Percentiles rank a stretch among this genome's conserved stretches.
Evolutionary conservation across 75 land plant genomes (phyloP).

Genomic region (Picea glauca): DNA sequence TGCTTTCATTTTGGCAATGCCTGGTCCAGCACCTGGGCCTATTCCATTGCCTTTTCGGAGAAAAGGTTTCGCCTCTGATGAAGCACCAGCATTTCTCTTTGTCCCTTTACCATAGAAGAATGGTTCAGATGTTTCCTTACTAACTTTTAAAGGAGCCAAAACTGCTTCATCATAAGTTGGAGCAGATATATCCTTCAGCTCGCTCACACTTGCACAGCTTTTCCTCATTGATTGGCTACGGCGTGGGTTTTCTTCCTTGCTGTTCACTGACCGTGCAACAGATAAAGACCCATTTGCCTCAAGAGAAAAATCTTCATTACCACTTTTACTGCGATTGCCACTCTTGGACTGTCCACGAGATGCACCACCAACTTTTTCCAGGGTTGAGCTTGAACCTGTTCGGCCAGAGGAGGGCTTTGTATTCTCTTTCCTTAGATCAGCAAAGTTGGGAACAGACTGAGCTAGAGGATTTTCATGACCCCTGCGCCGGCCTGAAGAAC

Average conservation of each 20-base stretch:
- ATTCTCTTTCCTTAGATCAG: slow-evolving; percentile 29
- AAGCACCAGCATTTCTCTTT: slow-evolving; percentile 64
- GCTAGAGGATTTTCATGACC: neutral
- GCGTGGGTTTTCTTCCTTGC: slow-evolving; percentile 29
- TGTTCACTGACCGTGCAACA: neutral
- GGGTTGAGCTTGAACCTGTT: slow-evolving; percentile 4
- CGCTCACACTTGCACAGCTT: slow-evolving; percentile 5
- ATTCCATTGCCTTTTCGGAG: slow-evolving; percentile 74
- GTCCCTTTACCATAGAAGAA: slow-evolving; percentile 36
- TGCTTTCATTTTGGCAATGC: slow-evolving; percentile 32
- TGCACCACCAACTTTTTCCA: neutral
- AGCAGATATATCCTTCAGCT: neutral
- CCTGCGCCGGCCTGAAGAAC: slow-evolving; percentile 33
- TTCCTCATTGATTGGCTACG: slow-evolving; percentile 14
- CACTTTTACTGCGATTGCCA: slow-evolving; percentile 9
- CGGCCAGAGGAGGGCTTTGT: slow-evolving; percentile 13
- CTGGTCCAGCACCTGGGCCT: slow-evolving; percentile 48
- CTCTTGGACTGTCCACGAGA: slow-evolving; percentile 1
- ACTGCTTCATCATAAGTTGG: neutral
- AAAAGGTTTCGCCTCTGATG: slow-evolving; percentile 74
- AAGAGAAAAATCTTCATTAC: neutral
- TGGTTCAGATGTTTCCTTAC: slow-evolving; percentile 27
- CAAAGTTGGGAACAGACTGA: slow-evolving; percentile 10
- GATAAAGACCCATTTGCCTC: neutral
- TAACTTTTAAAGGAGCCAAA: slow-evolving; percentile 6